A percentile compares a stretch with the other conserved stretches of the same genome.
Conservation (phyloP, 768 basidiomycete genomes). For the Tricholoma matsutake region DNA sequence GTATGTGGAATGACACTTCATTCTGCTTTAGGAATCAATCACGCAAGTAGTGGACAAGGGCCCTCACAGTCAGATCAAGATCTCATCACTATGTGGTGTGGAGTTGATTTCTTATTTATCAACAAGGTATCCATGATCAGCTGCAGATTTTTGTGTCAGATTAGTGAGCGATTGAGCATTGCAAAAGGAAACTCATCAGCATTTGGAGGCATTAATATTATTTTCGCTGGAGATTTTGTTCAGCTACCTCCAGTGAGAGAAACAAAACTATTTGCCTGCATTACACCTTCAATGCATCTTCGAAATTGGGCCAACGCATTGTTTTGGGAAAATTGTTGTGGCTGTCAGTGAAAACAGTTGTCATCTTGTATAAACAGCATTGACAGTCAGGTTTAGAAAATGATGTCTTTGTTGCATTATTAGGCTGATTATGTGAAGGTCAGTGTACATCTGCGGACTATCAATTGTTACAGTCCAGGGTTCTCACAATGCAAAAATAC, state of each 20-base stretch:
- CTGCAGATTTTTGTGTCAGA: not conserved
- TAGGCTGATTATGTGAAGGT: not conserved
- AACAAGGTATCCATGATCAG: not conserved
- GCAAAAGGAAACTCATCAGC: not conserved
- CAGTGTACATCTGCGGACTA: not conserved
- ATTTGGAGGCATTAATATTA: not conserved
- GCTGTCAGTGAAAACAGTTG: not conserved
- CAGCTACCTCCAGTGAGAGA: not conserved
- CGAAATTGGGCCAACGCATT: not conserved
- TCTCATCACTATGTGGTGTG: constrained; percentile 21
- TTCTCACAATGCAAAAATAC: not conserved
- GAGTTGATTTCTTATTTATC: not conserved
- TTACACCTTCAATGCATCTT: not conserved
- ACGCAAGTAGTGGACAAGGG: not conserved
- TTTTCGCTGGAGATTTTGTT: not conserved
- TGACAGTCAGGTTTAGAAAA: not conserved
- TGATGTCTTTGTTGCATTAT: not conserved
- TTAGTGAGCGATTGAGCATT: not conserved
- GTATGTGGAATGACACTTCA: not conserved
- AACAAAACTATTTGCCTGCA: not conserved
- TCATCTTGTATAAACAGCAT: not conserved
- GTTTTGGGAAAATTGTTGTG: not conserved
- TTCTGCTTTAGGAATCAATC: not conserved
- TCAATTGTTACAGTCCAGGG: not conserved
- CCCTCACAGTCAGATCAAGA: not conserved